Evolutionary conservation across 139 green algal species (phyloP).

Genomic region (Chlorella sp.): DNA sequence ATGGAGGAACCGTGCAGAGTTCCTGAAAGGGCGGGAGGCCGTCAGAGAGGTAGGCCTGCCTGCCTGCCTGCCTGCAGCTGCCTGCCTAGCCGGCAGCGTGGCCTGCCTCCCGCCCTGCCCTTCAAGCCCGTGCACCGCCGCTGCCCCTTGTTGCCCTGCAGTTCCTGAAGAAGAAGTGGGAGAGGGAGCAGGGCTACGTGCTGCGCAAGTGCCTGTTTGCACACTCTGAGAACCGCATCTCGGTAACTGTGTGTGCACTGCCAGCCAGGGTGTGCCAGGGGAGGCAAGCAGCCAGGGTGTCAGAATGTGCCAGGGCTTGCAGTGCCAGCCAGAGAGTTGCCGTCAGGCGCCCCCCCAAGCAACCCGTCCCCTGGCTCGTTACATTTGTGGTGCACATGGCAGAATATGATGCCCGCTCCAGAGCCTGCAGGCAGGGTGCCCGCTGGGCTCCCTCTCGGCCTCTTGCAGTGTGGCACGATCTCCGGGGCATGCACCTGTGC

Average conservation of each 20-base stretch:
- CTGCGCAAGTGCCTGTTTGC: slow-evolving; percentile 67
- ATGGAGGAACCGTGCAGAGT: slow-evolving; percentile 70
- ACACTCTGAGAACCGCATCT: slow-evolving; percentile 61
- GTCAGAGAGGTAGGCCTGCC: slow-evolving; percentile 32
- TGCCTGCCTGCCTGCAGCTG: neutral
- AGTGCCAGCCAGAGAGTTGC: too few species aligned
- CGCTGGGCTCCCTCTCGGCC: too few species aligned
- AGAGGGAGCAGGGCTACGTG: slow-evolving; percentile 62
- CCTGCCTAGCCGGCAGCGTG: neutral
- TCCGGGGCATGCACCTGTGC: too few species aligned
- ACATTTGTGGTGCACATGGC: too few species aligned
- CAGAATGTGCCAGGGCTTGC: too few species aligned
- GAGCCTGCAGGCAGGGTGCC: too few species aligned
- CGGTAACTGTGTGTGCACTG: slow-evolving; percentile 8
- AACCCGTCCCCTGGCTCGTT: too few species aligned
- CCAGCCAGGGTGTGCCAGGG: too few species aligned
- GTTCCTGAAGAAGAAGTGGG: slow-evolving; percentile 70
- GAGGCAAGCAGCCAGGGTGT: too few species aligned
- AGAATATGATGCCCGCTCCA: too few species aligned
- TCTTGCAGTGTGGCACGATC: too few species aligned
- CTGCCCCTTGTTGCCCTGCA: slow-evolving; percentile 18
- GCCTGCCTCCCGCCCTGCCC: neutral
- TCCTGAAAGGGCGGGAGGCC: slow-evolving; percentile 59
- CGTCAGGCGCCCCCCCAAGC: too few species aligned
- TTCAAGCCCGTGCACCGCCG: neutral